A percentile compares a stretch with the other conserved stretches of the same genome.
These are phyloP conservation scores for Arabidopsis suecica DNA, from an alignment of 345 rosid genomes.

Conservation along the genomic window DNA sequence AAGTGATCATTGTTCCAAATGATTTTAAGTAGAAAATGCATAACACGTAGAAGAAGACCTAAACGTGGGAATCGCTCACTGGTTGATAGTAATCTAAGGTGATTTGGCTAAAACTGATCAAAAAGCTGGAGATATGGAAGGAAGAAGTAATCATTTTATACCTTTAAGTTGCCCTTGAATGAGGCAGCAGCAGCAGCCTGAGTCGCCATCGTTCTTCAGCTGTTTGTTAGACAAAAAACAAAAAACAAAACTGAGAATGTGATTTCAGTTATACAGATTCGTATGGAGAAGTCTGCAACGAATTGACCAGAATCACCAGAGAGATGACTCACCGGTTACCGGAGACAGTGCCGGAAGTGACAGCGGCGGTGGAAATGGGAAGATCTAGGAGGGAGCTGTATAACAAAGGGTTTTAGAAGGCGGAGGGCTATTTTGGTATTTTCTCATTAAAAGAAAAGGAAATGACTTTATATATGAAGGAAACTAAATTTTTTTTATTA, in stretches of 20 bases:
- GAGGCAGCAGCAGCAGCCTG: slow-evolving; percentile 43
- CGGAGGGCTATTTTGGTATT: neutral
- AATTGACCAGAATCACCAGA: neutral
- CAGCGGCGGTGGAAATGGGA: neutral
- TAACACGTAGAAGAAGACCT: slow-evolving; percentile 1
- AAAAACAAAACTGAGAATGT: neutral
- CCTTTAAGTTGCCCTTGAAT: slow-evolving; percentile 45
- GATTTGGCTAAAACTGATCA: neutral
- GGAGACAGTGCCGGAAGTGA: neutral
- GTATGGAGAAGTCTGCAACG: too few relatives aligned
- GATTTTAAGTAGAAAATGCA: too few relatives aligned
- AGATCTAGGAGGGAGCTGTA: neutral
- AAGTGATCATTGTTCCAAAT: neutral
- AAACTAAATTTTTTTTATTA: too few relatives aligned
- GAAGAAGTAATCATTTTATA: neutral
- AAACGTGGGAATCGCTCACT: neutral
- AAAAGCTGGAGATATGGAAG: neutral
- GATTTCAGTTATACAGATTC: too few relatives aligned
- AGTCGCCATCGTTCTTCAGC: slow-evolving; percentile 38
- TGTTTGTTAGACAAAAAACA: neutral
- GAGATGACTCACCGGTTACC: neutral
- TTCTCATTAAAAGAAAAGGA: neutral
- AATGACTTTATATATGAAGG: too few relatives aligned
- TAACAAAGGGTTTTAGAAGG: neutral
- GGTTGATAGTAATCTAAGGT: neutral